Base-by-base conservation (phyloP, 2,329 filamentous ascomycete genomes). In the Sodiomyces alkalinus region DNA sequence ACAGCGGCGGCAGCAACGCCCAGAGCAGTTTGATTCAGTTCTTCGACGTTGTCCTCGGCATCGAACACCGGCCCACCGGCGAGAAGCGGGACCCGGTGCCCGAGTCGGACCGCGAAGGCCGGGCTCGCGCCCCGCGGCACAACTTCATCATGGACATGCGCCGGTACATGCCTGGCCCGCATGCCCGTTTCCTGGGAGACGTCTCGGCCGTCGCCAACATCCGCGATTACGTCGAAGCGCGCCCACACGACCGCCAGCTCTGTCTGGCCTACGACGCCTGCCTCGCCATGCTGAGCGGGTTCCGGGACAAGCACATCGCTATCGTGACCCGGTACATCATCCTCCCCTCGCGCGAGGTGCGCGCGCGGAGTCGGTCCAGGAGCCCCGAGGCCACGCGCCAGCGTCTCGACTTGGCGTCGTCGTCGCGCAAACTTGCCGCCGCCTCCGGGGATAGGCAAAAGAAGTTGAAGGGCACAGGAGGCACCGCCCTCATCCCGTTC, bases 91-190 rank as follows among this genome's bases (percentile, higher is more conserved):
- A 58, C 26, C 12, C 10, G 4, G 5, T 17, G 3, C 52, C 56
- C 9, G 56, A 58, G 15, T 51, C 53, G 4, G 62, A 62, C 19
- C 59, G 60, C 28, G 64, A 67, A 23, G 41, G 46, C 6, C 43
- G 44, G 42, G 58, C 36, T 29, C 12, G 11, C 3, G 32, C 47
- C 32, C 39, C 55, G 56, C 30, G 68, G 22, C 74, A 93, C 56
- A 92, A 90, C 45, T 98, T 98, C 56, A 87, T 98, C 46, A 74
- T 80, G 46, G 90, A 98, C 39, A 98, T 98, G 90, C 79, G 87
- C 33, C 70, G 70, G 25, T 98, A 98, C 56, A 98, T 98, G 90
- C 90, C 90, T 0, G 87, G 85, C 1, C 72, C 80, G 0, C 90
- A 98, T 47, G 79, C 85, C 4, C 75, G 80, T 22, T 98, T 98